Evolutionary conservation across 139 green algal species (phyloP).

Genomic region (Axilococcus clingmanii): DNA sequence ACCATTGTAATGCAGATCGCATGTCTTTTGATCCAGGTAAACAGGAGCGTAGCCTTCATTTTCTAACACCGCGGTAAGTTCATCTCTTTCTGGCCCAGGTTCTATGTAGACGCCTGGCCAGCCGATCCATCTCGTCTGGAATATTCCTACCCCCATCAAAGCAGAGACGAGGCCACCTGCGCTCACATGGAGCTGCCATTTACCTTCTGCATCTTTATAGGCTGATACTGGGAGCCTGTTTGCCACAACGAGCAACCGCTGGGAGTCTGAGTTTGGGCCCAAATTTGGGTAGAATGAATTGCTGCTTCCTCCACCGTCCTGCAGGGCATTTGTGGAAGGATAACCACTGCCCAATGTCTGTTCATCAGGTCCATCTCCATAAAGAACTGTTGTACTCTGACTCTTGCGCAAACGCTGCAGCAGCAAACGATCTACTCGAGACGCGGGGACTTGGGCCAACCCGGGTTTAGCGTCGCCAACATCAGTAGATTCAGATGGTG

Average conservation of each 20-base stretch:
- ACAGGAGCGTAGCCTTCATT: slow-evolving; percentile 79
- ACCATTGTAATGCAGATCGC: slow-evolving; percentile 69
- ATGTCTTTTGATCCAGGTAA: slow-evolving; percentile 66
- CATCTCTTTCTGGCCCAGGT: slow-evolving; percentile 53
- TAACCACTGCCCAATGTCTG: slow-evolving; percentile 9
- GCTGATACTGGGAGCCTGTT: slow-evolving; percentile 91
- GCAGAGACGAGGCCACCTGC: slow-evolving; percentile 88
- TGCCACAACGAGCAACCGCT: slow-evolving; percentile 88
- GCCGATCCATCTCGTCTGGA: slow-evolving; percentile 85
- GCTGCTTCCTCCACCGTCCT: background rate
- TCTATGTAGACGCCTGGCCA: slow-evolving; percentile 88
- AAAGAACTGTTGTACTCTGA: slow-evolving; percentile 45
- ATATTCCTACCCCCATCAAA: slow-evolving; percentile 83
- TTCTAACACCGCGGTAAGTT: slow-evolving; percentile 56
- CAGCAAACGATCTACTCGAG: slow-evolving; percentile 53
- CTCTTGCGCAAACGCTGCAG: slow-evolving; percentile 67
- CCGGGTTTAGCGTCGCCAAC: background rate
- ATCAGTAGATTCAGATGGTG: background rate
- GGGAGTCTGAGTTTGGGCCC: background rate
- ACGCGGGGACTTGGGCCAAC: slow-evolving; percentile 5
- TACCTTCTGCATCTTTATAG: slow-evolving; percentile 48
- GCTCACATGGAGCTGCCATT: slow-evolving; percentile 79
- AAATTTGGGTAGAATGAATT: background rate
- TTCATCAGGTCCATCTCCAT: slow-evolving; percentile 31
- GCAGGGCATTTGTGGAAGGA: too few species aligned